Evolutionary conservation across 2,329 filamentous ascomycete genomes (phyloP).

Genomic region (Cercospora beticola): DNA sequence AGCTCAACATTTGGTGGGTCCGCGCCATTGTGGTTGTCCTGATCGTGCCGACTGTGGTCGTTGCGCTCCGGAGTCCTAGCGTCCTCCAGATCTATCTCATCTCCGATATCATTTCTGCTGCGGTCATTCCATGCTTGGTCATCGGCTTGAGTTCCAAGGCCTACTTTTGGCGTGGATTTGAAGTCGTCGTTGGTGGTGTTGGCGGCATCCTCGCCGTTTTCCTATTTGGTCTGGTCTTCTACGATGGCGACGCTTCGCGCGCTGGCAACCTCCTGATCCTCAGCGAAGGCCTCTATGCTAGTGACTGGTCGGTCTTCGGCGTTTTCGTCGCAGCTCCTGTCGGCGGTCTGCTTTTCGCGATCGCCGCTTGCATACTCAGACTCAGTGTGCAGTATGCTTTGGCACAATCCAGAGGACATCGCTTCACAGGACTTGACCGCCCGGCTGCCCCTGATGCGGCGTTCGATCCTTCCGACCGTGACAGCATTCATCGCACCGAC

Average conservation of each 20-base stretch:
- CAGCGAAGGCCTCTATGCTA: conserved; percentile 69
- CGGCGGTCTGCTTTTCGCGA: conserved; percentile 70
- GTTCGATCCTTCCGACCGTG: conserved; percentile 17
- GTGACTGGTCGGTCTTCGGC: conserved; percentile 80
- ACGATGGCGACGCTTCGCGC: conserved; percentile 58
- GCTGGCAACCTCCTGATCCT: conserved; percentile 70
- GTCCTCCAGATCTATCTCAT: conserved; percentile 82
- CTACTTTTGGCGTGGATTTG: conserved; percentile 77
- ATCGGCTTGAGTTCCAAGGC: conserved; percentile 65
- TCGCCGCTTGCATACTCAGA: conserved; percentile 61
- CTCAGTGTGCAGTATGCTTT: conserved; percentile 58
- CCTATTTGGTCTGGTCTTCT: conserved; percentile 77
- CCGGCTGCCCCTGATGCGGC: conserved; percentile 38
- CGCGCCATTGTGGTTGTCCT: conserved; percentile 67
- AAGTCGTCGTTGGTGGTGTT: conserved; percentile 74
- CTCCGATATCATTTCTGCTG: conserved; percentile 74
- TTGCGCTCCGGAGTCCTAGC: conserved; percentile 71
- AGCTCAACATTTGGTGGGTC: conserved; percentile 72
- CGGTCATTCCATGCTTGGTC: conserved; percentile 71
- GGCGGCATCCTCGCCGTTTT: conserved; percentile 79
- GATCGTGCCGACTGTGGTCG: conserved; percentile 71
- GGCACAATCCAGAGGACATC: conserved; percentile 58
- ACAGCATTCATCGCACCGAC: conserved; percentile 13
- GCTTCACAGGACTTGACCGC: conserved; percentile 67
- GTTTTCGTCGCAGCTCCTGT: conserved; percentile 78